Evolutionary conservation across 2,329 filamentous ascomycete genomes (phyloP), one percentile per base, ranked within the genome.

Genomic region (Talaromyces sp.): DNA sequence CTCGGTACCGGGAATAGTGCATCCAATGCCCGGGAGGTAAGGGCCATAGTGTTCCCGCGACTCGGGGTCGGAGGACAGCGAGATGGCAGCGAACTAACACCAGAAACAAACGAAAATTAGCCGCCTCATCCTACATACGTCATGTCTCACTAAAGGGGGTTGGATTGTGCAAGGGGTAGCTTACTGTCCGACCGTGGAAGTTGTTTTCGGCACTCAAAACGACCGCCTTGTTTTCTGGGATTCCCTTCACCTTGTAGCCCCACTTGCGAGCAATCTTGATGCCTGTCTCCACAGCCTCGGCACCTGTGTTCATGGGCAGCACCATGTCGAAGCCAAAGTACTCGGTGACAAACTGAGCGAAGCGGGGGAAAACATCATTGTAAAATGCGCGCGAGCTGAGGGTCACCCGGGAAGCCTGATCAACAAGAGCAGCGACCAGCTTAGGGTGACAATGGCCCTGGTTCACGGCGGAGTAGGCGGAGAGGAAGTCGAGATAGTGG

Each of bases 321-420:
- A 96, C 91, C 93, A 97, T 97, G 75, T 97, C 93, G 72, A 95
- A 97, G 57, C 91, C 91, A 72, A 97, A 96, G 70, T 90, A 87
- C 62, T 85, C 77, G 64, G 90, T 92, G 59, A 96, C 87, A 77
- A 94, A 96, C 76, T 96, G 88, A 6, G 93, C 93, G 81, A 96
- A 97, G 60, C 88, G 86, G 53, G 93, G 93, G 78, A 97, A 97
- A 58, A 97, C 94, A 79, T 97, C 93, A 73, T 97, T 99, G 82
- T 97, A 88, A 79, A 97, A 99, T 47, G 94, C 94, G 56, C 93
- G 86, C 56, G 91, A 96, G 76, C 91, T 96, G 62, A 97, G 84
- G 0, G 93, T 97, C 68, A 97, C 79, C 35, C 91, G 88, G 61
- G 87, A 84, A 43, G 94, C 94, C 78, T 99, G 94, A 62, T 96